Evolutionary conservation across 495 filamentous ascomycete species (phyloP).

Genomic region (Lophiostoma macrostomum): DNA sequence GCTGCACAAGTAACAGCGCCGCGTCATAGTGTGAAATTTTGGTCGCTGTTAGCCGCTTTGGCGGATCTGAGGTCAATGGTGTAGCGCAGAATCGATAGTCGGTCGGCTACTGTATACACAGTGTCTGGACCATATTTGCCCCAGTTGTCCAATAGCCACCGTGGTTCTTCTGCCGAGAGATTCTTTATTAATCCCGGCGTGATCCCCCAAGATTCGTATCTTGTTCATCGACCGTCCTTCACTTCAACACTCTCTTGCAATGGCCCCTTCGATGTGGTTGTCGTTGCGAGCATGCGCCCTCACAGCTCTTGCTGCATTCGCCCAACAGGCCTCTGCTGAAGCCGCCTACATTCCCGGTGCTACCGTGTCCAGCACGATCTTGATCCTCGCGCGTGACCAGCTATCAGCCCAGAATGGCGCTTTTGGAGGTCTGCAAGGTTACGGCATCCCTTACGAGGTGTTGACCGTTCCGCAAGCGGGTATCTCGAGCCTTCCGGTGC

Average conservation of each 20-base stretch:
- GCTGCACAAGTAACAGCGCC: neutral
- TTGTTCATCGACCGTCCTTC: conserved; percentile 6
- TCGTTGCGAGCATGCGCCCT: conserved; percentile 22
- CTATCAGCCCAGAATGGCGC: conserved; percentile 45
- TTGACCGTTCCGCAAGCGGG: conserved; percentile 54
- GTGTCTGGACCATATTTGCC: conserved; percentile 16
- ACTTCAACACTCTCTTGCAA: conserved; percentile 9
- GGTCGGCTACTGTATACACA: conserved; percentile 23
- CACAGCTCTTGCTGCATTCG: conserved; percentile 10
- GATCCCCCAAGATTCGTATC: conserved; percentile 24
- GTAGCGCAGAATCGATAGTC: conserved; percentile 32
- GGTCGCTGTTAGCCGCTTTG: too few species aligned
- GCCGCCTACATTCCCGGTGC: conserved; percentile 11
- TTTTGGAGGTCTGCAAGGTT: conserved; percentile 56
- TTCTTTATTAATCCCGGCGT: conserved; percentile 30
- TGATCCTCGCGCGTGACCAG: conserved; percentile 56
- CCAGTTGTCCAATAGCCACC: conserved; percentile 15
- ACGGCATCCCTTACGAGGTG: conserved; percentile 58
- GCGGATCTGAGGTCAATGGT: too few species aligned
- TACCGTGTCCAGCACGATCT: conserved; percentile 45
- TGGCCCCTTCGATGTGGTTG: conserved; percentile 21
- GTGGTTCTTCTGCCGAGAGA: conserved; percentile 21
- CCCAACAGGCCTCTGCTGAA: conserved; percentile 13
- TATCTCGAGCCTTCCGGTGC: conserved; percentile 46
- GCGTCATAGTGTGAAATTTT: conserved; percentile 20